Percentiles rank a stretch among this genome's conserved stretches.
Conservation (phyloP, 2,329 filamentous ascomycete species). For the Monosporascus cannonballus region DNA sequence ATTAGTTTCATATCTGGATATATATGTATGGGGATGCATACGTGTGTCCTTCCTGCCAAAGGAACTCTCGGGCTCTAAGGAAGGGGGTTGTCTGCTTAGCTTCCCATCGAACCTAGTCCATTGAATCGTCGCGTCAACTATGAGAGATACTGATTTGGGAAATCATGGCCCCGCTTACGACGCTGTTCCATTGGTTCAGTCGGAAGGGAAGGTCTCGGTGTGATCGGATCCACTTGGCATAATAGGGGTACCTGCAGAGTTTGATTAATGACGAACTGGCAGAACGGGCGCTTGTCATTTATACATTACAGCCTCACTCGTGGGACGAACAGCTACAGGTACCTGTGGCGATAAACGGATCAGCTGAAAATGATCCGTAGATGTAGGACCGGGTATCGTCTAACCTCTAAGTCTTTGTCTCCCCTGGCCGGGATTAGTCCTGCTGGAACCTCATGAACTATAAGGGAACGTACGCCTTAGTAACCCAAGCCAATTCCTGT, state of each 20-base stretch:
- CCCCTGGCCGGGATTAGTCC: conserved; percentile 48
- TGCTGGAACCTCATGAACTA: conserved; percentile 14
- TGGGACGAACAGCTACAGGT: conserved; percentile 61
- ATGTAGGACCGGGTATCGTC: neutral
- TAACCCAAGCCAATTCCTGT: conserved; percentile 76
- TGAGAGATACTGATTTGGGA: neutral
- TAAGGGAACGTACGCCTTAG: conserved; percentile 59
- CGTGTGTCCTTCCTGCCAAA: conserved; percentile 95
- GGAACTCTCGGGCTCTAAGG: conserved; percentile 86
- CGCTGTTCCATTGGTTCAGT: conserved; percentile 96
- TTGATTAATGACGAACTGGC: neutral
- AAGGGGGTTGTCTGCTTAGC: conserved; percentile 90
- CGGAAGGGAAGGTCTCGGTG: conserved; percentile 91
- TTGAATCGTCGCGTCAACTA: neutral
- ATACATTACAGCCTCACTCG: conserved; percentile 51
- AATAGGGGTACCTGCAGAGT: conserved; percentile 65
- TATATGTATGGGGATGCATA: conserved; percentile 2
- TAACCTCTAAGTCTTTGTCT: conserved; percentile 75
- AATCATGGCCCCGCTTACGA: conserved; percentile 25
- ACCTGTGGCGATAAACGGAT: conserved; percentile 31
- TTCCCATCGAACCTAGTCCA: conserved; percentile 71
- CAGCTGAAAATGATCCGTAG: neutral
- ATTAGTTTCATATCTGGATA: conserved; percentile 1
- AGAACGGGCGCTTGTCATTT: conserved; percentile 8
- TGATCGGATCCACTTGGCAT: conserved; percentile 88